phyloP scores from a whole-genome alignment of 2,329 filamentous ascomycete genomes.

The Alternaria triticimaculans region DNA sequence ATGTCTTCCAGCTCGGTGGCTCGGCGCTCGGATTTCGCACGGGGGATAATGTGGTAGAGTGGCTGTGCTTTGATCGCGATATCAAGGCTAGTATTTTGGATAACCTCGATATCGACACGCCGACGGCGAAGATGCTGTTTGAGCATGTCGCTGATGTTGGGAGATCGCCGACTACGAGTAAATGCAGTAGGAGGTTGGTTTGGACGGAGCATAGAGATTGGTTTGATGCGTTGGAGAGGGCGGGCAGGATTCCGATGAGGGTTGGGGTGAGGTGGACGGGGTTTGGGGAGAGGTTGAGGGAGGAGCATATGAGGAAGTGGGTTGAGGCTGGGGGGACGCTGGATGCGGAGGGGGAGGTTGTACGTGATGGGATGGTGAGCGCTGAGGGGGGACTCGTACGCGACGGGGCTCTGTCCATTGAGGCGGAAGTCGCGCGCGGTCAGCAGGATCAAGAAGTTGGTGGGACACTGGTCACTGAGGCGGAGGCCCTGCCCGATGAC shows the following conservation, averaged over 20 bases:
- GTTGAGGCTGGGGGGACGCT: neutral
- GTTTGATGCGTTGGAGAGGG: conserved; percentile 19
- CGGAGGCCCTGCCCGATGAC: neutral
- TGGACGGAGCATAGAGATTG: conserved; percentile 29
- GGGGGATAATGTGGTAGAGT: conserved; percentile 18
- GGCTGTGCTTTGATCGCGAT: conserved; percentile 27
- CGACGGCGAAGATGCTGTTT: conserved; percentile 15
- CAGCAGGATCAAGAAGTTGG: neutral
- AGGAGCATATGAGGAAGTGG: neutral
- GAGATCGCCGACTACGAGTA: conserved; percentile 1
- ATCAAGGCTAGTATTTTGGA: conserved; percentile 10
- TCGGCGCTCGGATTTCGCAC: conserved; percentile 31
- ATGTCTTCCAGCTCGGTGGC: conserved; percentile 22
- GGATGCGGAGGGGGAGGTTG: neutral
- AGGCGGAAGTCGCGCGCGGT: neutral
- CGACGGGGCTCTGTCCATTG: neutral
- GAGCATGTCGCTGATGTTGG: conserved; percentile 24
- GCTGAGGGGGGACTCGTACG: neutral
- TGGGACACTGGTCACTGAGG: neutral
- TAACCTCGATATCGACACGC: neutral
- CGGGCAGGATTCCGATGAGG: conserved; percentile 40
- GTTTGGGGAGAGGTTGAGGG: conserved; percentile 7
- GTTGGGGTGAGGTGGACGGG: conserved; percentile 26
- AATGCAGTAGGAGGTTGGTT: conserved; percentile 1
- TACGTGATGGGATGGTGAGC: rapidly evolving